Evolutionary conservation across 345 rosid genomes (phyloP), one percentile per base, ranked within the genome.

Genomic region (Syzygium aqueum): DNA sequence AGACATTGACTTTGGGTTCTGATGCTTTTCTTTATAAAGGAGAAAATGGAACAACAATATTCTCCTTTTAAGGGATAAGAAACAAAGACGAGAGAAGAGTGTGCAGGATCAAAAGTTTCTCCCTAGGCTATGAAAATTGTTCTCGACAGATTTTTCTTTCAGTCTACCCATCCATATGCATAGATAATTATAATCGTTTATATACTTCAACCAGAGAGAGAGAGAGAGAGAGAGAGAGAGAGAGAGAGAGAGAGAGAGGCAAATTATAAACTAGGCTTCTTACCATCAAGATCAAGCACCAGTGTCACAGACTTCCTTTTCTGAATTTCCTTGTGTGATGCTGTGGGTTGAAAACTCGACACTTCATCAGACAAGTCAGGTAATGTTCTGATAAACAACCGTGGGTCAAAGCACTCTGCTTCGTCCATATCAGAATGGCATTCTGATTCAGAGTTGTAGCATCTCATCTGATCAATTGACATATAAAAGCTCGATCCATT

Each of bases 241-340:
- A 4, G 15, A 27, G 82, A 5, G 30, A 12, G 28, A 14, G 49
- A 22, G 30, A 17, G 6, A 33, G 22, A 1, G 27, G 16, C 37
- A 67, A 11, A 65, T 86, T n/a, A 78, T 53, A 25, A 22, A 3
- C 19, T 53, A 86, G 67, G 37, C 80, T 88, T 49, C 93, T 91
- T 94, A 97, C 99, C 99, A 91, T 97, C 99, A 93, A 97, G 93
- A 93, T 97, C 99, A 90, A 97, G 99, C 85, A 93, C 98, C 63
- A 97, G 92, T 46, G 98, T 97, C 80, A 94, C 90, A 83, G 96
- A 86, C 89, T 95, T 96, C 92, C 91, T 90, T 89, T 90, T 90
- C 87, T 87, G 73, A 87, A 91, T 88, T 82, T 94, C 96, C 90
- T 89, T 93, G 8, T 91, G 90, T 14, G 54, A 85, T 84, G 87